Evolutionary conservation across 1,284 basidiomycete species (phyloP), one percentile per base, ranked within the genome.

Genomic region (Microbotryum lychnidis-dioicae): DNA sequence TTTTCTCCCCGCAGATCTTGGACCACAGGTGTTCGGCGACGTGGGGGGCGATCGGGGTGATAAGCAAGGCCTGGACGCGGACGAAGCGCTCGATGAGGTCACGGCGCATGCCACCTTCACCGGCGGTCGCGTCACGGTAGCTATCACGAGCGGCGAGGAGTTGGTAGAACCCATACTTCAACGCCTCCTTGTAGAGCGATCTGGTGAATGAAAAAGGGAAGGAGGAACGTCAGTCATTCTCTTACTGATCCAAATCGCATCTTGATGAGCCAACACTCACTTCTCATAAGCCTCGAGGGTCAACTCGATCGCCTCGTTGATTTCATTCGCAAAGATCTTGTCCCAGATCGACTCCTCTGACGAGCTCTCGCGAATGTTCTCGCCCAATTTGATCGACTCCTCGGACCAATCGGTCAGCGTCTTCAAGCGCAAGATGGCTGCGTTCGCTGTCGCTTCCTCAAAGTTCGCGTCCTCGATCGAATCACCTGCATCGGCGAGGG

Each of bases 401-500:
- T 92, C 86, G 71, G 90, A 93, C 93, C 94, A 98, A 8, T 81
- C 82, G 68, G 92, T 81, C 69, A 97, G 80, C 0, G 94, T 98
- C 77, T 94, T 88, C 65, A 99, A 79, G 64, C 96, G 84, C 72
- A 98, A 78, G 74, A 99, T 98, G 70, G 92, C 93, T 23, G 96
- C 93, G 74, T 98, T 99, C 21, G 96, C 96, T 14, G 89, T 91
- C 79, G 92, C 91, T 81, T 98, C 96, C 75, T 99, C 96, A 72
- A 98, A 99, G 80, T 97, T 98, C 58, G 87, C 89, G 77, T 98
- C 94, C 76, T 97, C 93, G 71, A 98, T 85, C 62, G 92, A 91
- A 75, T 98, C 96, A 42, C 96, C 96, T 29, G 93, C 92, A 79
- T 98, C 94, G 45, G 96, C 96, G 73, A 99, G 82, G 46, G 85